Percentiles rank a stretch among this genome's conserved stretches.
Evolutionary conservation across 2,329 filamentous ascomycete species (phyloP).

Genomic region (Aspergillus niger): DNA sequence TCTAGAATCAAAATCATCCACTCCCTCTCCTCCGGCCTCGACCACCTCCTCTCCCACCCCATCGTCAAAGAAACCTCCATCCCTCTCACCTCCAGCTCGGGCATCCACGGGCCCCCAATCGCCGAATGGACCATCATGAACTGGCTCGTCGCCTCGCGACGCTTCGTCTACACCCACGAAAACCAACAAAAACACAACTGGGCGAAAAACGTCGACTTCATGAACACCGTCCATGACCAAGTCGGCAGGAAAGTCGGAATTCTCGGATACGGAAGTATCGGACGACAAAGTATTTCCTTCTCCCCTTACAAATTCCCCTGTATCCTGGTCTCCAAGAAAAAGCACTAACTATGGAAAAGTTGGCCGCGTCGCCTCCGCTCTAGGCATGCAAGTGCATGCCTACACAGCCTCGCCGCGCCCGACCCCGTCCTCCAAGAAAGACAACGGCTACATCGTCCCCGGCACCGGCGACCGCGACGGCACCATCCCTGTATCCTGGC

Average conservation of each 20-base stretch:
- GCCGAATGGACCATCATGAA: constrained; percentile 69
- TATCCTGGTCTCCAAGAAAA: background rate
- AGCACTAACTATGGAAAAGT: constrained; percentile 38
- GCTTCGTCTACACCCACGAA: constrained; percentile 57
- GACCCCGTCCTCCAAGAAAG: constrained; percentile 65
- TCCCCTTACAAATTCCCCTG: background rate
- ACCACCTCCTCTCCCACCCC: constrained; percentile 56
- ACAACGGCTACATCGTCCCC: constrained; percentile 67
- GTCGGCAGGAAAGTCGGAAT: constrained; percentile 63
- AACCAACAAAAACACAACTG: constrained; percentile 60
- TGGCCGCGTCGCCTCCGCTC: constrained; percentile 59
- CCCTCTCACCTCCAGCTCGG: constrained; percentile 56
- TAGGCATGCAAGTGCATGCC: constrained; percentile 73
- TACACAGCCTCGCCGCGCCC: constrained; percentile 71
- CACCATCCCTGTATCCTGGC: constrained; percentile 58
- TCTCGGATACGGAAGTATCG: constrained; percentile 64
- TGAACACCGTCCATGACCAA: constrained; percentile 49
- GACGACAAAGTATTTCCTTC: constrained; percentile 54
- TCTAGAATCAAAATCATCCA: constrained; percentile 54
- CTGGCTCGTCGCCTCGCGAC: constrained; percentile 58
- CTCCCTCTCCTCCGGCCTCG: constrained; percentile 59
- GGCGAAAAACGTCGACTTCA: constrained; percentile 32
- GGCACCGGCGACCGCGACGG: constrained; percentile 65
- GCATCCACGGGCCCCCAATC: constrained; percentile 65
- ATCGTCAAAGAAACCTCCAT: constrained; percentile 57